Percentiles rank a stretch among this genome's conserved stretches.
Evolutionary conservation across 805 yeast genomes (phyloP).

Genomic region (Wickerhamia fluorescens): DNA sequence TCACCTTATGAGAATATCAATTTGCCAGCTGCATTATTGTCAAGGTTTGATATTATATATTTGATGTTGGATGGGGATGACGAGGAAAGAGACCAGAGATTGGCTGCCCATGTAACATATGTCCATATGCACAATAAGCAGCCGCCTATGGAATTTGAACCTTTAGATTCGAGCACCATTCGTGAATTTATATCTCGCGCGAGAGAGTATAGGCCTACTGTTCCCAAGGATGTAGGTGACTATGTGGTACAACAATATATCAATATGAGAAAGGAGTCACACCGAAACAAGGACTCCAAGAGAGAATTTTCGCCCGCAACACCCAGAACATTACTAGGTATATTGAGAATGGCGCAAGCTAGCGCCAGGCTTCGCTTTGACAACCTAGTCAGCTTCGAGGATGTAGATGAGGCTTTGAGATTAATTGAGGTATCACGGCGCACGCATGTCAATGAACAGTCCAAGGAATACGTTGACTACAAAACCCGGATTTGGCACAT

Average conservation of each 20-base stretch:
- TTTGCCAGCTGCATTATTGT: slow-evolving; percentile 90
- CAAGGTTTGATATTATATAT: slow-evolving; percentile 89
- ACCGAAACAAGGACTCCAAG: slow-evolving; percentile 65
- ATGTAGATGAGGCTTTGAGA: slow-evolving; percentile 94
- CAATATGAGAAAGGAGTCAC: slow-evolving; percentile 87
- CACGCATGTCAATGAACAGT: slow-evolving; percentile 49
- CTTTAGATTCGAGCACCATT: slow-evolving; percentile 71
- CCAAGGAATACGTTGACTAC: slow-evolving; percentile 56
- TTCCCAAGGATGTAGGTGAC: slow-evolving; percentile 77
- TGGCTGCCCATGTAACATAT: slow-evolving; percentile 90
- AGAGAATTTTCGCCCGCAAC: slow-evolving; percentile 87
- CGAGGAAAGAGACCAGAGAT: slow-evolving; percentile 70
- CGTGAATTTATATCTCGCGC: slow-evolving; percentile 88
- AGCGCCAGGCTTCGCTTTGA: slow-evolving; percentile 84
- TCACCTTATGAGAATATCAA: slow-evolving; percentile 95
- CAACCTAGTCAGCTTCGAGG: slow-evolving; percentile 60
- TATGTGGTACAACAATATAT: slow-evolving; percentile 82
- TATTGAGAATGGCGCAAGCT: slow-evolving; percentile 90
- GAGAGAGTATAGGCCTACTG: slow-evolving; percentile 75
- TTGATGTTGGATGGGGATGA: slow-evolving; percentile 80
- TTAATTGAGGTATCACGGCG: slow-evolving; percentile 81
- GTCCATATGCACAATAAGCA: slow-evolving; percentile 92
- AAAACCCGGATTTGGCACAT: slow-evolving; percentile 66
- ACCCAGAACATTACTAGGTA: slow-evolving; percentile 89
- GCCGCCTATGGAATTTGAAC: slow-evolving; percentile 69